Percentiles rank a stretch among this genome's conserved stretches.
Evolutionary conservation across 148 eudicot genomes (phyloP).

Genomic region (Rhododendron henanense): DNA sequence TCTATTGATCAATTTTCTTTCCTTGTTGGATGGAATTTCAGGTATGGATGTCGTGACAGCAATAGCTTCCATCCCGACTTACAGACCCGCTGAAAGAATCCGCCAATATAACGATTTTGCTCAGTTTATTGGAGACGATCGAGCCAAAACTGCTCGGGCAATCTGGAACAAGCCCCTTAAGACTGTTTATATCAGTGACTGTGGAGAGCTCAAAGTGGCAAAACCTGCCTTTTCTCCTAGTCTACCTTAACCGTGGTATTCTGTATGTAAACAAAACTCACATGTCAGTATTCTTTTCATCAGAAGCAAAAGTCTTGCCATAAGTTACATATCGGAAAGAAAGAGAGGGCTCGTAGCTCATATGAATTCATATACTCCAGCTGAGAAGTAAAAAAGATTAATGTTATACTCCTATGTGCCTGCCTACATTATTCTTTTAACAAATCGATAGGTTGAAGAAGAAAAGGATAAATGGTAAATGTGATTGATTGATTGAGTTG

Average conservation of each 20-base stretch:
- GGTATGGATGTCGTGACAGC: constrained; percentile 82
- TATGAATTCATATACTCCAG: neutral
- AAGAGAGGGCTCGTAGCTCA: neutral
- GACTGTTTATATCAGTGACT: constrained; percentile 76
- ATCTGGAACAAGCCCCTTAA: constrained; percentile 85
- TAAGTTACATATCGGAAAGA: neutral
- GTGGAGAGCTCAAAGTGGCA: constrained; percentile 74
- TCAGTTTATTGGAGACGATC: constrained; percentile 78
- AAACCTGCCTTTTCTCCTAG: constrained; percentile 78
- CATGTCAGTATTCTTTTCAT: neutral
- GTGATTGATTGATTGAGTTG: neutral
- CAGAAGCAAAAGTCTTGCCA: neutral
- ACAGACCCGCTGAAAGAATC: constrained; percentile 67
- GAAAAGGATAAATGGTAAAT: neutral
- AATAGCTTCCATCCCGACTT: constrained; percentile 77
- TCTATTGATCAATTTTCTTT: neutral
- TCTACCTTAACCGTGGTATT: constrained; percentile 46
- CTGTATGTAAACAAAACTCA: neutral
- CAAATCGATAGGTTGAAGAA: neutral
- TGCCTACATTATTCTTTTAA: neutral
- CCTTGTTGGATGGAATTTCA: constrained; percentile 17
- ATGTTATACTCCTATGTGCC: neutral
- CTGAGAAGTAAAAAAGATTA: neutral
- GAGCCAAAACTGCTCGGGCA: constrained; percentile 78
- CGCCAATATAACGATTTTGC: constrained; percentile 82